A percentile compares a stretch with the other conserved stretches of the same genome.
phyloP scores from a whole-genome alignment of 495 filamentous ascomycete genomes.

The Terfezia boudieri region DNA sequence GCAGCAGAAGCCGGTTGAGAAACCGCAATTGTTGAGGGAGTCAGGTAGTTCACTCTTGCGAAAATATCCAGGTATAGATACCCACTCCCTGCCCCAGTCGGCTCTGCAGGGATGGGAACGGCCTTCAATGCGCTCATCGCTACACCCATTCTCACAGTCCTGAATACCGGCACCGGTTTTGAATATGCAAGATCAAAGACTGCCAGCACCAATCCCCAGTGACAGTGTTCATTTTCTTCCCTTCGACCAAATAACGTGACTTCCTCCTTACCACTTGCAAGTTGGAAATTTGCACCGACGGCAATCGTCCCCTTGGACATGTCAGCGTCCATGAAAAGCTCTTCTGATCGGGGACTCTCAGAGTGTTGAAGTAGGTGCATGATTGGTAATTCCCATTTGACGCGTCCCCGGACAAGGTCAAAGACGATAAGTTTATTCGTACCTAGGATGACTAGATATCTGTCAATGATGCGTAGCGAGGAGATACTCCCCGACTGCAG shows the following conservation, averaged over 20 bases:
- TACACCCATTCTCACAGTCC: too few species aligned
- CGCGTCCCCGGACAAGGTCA: slow-evolving; percentile 38
- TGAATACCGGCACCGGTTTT: too few species aligned
- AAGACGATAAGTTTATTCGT: slow-evolving; percentile 41
- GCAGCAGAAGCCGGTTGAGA: neutral
- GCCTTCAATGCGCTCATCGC: too few species aligned
- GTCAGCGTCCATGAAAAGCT: neutral
- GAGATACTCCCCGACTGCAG: slow-evolving; percentile 32
- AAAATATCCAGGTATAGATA: neutral
- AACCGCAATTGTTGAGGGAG: neutral
- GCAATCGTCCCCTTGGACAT: neutral
- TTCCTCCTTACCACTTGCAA: neutral
- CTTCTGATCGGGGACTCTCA: neutral
- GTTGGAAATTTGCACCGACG: neutral
- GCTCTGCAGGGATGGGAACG: too few species aligned
- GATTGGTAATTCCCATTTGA: slow-evolving; percentile 24
- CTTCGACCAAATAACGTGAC: neutral
- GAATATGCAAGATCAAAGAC: too few species aligned
- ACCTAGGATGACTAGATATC: slow-evolving; percentile 35
- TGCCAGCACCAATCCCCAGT: too few species aligned
- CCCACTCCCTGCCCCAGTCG: too few species aligned
- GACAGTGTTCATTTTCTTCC: too few species aligned
- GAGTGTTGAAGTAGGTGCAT: neutral
- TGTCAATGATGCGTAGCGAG: slow-evolving; percentile 34
- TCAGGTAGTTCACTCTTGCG: neutral